phyloP scores from a whole-genome alignment of 306 rosid genomes.

The Dryas octopetala region DNA sequence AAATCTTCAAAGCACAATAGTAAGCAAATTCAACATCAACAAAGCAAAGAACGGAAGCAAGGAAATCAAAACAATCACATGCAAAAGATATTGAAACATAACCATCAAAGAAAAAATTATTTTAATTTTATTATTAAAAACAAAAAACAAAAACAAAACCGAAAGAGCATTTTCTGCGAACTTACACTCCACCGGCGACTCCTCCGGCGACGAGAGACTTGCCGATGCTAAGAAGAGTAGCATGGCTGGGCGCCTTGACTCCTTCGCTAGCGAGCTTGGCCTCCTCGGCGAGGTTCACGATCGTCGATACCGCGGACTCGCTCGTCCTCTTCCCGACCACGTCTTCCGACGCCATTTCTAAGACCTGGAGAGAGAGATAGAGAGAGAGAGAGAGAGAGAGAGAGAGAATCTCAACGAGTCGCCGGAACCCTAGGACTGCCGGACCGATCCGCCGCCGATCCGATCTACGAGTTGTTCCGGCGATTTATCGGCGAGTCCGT shows the following conservation, averaged over 20 bases:
- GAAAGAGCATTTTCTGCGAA: slow-evolving; percentile 7
- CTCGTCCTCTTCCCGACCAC: slow-evolving; percentile 32
- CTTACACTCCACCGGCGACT: slow-evolving; percentile 80
- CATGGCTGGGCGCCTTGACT: slow-evolving; percentile 43
- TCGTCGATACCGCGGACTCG: slow-evolving; percentile 38
- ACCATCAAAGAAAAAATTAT: not conserved
- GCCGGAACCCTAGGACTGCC: slow-evolving; percentile 8
- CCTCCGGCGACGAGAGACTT: slow-evolving; percentile 77
- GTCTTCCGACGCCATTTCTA: slow-evolving; percentile 53
- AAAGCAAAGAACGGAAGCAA: too few relatives aligned
- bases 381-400: not conserved
- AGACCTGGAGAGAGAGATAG: slow-evolving; percentile 2
- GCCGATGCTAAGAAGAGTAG: slow-evolving; percentile 46
- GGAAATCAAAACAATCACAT: not conserved
- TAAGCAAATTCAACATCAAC: too few relatives aligned
- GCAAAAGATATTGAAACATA: not conserved
- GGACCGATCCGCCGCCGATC: not conserved
- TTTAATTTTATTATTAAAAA: not conserved
- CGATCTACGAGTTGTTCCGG: slow-evolving; percentile 10
- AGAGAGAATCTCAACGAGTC: not conserved
- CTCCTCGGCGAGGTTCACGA: slow-evolving; percentile 48
- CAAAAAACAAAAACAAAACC: not conserved
- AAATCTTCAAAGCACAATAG: too few relatives aligned
- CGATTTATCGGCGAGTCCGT: slow-evolving; percentile 7
- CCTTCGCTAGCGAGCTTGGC: slow-evolving; percentile 42